Percentiles rank a stretch among this genome's conserved stretches.
These are phyloP conservation scores for Citrus medica DNA, from an alignment of 345 rosid genomes.

Conservation along the genomic window DNA sequence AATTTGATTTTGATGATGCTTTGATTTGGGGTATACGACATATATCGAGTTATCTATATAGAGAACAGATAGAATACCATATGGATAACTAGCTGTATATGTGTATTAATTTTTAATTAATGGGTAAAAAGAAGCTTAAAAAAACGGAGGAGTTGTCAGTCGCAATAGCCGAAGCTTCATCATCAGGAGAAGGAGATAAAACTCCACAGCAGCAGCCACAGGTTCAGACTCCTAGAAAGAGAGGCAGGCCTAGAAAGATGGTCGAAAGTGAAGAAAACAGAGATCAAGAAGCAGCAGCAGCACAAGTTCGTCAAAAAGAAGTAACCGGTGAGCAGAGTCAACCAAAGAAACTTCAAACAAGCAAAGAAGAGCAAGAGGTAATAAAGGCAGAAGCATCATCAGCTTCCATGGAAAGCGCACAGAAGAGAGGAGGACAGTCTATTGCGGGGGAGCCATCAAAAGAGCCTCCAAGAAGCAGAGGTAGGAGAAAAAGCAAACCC, in stretches of 20 bases:
- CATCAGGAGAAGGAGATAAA: conserved; percentile 31
- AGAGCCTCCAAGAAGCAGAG: conserved; percentile 46
- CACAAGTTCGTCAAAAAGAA: conserved; percentile 11
- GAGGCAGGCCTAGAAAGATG: conserved; percentile 90
- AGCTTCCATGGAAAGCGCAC: conserved; percentile 15
- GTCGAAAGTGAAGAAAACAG: conserved; percentile 29
- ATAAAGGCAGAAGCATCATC: conserved; percentile 18
- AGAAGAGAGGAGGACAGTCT: conserved; percentile 14
- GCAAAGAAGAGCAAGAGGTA: conserved; percentile 9
- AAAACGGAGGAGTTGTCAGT: conserved; percentile 70
- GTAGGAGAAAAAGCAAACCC: conserved; percentile 75
- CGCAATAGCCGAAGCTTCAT: conserved; percentile 58
- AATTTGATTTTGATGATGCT: conserved; percentile 3
- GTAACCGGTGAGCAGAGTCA: neutral
- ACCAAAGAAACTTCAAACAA: conserved; percentile 35
- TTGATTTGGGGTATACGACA: neutral
- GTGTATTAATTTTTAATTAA: conserved; percentile 9
- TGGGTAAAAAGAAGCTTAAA: conserved; percentile 77
- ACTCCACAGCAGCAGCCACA: conserved; percentile 23
- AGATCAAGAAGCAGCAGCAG: conserved; percentile 5
- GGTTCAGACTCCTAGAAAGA: conserved; percentile 47
- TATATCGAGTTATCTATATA: no score
- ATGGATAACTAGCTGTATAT: neutral
- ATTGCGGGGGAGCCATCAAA: neutral
- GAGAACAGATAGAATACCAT: neutral